Base-by-base conservation (phyloP, 805 yeast species). In the Maudiozyma serrabonitensis region DNA sequence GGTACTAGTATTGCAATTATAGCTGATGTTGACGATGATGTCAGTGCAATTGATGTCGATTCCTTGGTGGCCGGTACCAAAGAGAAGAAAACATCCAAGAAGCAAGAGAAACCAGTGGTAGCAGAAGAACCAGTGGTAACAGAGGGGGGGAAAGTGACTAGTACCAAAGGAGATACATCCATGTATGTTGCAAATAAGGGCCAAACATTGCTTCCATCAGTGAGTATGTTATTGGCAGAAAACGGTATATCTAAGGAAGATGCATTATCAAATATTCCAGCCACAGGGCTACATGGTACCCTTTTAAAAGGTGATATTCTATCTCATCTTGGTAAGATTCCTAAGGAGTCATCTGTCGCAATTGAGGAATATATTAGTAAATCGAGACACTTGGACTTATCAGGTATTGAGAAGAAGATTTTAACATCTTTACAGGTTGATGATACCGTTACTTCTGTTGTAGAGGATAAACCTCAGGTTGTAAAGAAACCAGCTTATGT, bases 261-360 rank as follows among this genome's bases (percentile, higher is more conserved):
- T 25, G 96, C 96, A 2, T 53, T 85, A 19, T 59, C 71, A 8
- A 80, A 82, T 54, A 87, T 91, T 58, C 71, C 78, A 40, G 95
- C 96, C 7, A 75, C 95, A 1, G 99, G 98, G 19, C 95, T 95
- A 28, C 76, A 81, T 50, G 98, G 98, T 9, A 77, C 95, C 60
- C 64, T 91, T 40, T 74, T 91, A 54, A 87, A 85, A 69, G 98
- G 98, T 54, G 99, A 91, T 66, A 91, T 90, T 1, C 74, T 90
- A 55, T 93, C 95, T 0, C 81, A 79, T 62, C 61, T 90, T 47
- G 97, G 98, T 28, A 68, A 76, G 52, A 84, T 90, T 48, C 68
- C 87, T 11, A 58, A 70, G 38, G 80, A 77, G 8, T 69, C 82
- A 6, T 80, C 81, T 23, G 58, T 67, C 18, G 64, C 69, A 19